Evolutionary conservation across 441 rosid species (phyloP).

Genomic region (Metrosideros polymorpha): DNA sequence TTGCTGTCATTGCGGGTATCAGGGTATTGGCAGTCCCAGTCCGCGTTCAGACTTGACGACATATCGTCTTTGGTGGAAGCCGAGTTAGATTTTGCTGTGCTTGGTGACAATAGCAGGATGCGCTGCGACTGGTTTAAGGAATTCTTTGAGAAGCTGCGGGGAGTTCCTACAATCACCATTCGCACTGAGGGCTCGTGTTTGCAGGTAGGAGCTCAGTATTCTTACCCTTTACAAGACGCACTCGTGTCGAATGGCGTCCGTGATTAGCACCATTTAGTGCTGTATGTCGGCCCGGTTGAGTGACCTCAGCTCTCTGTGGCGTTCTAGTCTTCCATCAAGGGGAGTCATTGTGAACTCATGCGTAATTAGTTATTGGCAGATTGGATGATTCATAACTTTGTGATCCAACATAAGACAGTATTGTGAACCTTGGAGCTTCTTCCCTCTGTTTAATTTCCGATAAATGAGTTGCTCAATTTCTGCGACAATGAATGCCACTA

Average conservation of each 20-base stretch:
- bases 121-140: too few relatives aligned
- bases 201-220: not conserved
- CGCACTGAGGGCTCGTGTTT: not conserved
- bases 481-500: not conserved
- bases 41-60: not conserved
- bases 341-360: not conserved
- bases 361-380: not conserved
- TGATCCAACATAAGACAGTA: too few relatives aligned
- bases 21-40: not conserved
- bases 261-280: not conserved
- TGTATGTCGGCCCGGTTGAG: not conserved
- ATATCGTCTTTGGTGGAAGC: not conserved
- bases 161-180: too few relatives aligned
- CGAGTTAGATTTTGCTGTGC: not conserved
- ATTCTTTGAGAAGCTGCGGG: too few relatives aligned
- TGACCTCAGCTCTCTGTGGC: not conserved
- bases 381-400: not conserved
- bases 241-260: not conserved
- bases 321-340: not conserved
- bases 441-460: not conserved
- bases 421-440: not conserved
- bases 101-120: too few relatives aligned
- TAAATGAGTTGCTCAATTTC: not conserved
- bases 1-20: not conserved
- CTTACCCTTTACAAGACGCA: not conserved